phyloP scores from a whole-genome alignment of 169 alveolate species.

The Plasmodium vinckei region DNA sequence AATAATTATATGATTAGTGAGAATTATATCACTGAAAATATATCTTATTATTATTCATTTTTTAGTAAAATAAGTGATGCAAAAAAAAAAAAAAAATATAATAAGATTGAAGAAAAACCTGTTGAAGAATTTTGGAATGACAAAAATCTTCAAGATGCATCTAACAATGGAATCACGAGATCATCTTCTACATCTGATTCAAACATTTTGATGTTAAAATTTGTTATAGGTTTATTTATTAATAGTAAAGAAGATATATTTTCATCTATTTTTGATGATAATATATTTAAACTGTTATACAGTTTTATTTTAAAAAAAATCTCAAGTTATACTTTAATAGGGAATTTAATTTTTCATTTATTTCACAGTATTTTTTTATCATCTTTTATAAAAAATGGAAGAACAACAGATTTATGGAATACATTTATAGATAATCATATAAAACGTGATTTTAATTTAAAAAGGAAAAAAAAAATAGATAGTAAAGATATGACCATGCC shows the following conservation, averaged over 20 bases:
- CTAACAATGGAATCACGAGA: not conserved
- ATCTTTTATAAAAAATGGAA: constrained; percentile 54
- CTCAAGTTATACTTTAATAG: constrained; percentile 52
- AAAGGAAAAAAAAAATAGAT: constrained; percentile 4
- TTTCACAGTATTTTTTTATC: constrained; percentile 42
- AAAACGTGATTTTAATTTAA: constrained; percentile 34
- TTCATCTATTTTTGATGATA: constrained; percentile 45
- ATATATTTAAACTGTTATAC: constrained; percentile 24
- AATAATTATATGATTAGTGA: constrained; percentile 47
- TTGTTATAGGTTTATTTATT: constrained; percentile 37
- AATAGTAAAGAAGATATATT: constrained; percentile 59
- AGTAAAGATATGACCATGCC: not conserved
- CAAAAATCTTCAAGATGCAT: not conserved
- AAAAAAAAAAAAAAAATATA: constrained; percentile 42
- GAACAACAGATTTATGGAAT: constrained; percentile 73
- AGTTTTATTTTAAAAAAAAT: constrained; percentile 28
- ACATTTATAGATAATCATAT: constrained; percentile 64
- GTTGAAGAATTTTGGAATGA: constrained; percentile 38
- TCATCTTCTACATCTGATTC: not conserved
- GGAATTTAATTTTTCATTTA: constrained; percentile 62
- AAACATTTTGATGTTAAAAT: constrained; percentile 23
- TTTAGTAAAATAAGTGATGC: constrained; percentile 57
- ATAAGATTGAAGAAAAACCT: not conserved
- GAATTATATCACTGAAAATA: constrained; percentile 31
- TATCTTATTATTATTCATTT: constrained; percentile 43